Percentiles rank a stretch among this genome's conserved stretches.
Conservation (phyloP, 345 rosid genomes). For the Gossypium ekmanianum region DNA sequence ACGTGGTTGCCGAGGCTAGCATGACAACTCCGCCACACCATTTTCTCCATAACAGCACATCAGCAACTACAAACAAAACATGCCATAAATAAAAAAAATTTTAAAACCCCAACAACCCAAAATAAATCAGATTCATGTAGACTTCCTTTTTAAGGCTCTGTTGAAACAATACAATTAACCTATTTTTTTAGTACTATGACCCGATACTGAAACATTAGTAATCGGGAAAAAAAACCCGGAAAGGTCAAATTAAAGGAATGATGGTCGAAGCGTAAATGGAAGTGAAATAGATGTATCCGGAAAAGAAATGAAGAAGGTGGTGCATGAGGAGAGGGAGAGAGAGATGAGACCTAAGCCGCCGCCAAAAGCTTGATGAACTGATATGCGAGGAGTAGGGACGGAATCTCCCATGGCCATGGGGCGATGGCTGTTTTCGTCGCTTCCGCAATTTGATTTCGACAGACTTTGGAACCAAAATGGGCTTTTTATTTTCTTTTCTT, state of each 20-base stretch:
- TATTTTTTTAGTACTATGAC: background rate
- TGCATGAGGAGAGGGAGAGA: background rate
- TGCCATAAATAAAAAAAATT: background rate
- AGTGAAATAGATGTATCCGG: slow-evolving; percentile 16
- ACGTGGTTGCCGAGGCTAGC: slow-evolving; percentile 44
- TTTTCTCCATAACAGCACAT: slow-evolving; percentile 80
- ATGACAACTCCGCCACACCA: slow-evolving; percentile 42
- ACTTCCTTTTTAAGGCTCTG: background rate
- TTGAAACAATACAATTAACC: background rate
- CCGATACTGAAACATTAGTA: background rate
- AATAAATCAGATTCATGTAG: background rate
- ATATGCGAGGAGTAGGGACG: slow-evolving; percentile 37
- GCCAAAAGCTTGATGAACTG: slow-evolving; percentile 74
- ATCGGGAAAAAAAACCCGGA: background rate
- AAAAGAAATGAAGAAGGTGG: slow-evolving; percentile 8
- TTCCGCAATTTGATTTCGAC: slow-evolving; percentile 5
- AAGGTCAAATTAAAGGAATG: background rate
- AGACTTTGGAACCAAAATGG: background rate
- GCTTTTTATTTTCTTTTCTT: background rate
- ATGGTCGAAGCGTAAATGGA: background rate
- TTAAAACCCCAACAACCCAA: background rate
- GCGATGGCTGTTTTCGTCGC: slow-evolving; percentile 16
- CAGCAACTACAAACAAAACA: slow-evolving; percentile 52
- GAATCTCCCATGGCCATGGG: slow-evolving; percentile 50
- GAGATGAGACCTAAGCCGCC: slow-evolving; percentile 60